Percentiles rank a stretch among this genome's conserved stretches.
phyloP scores from a whole-genome alignment of 345 rosid species.

The Odontarrhena argentea region DNA sequence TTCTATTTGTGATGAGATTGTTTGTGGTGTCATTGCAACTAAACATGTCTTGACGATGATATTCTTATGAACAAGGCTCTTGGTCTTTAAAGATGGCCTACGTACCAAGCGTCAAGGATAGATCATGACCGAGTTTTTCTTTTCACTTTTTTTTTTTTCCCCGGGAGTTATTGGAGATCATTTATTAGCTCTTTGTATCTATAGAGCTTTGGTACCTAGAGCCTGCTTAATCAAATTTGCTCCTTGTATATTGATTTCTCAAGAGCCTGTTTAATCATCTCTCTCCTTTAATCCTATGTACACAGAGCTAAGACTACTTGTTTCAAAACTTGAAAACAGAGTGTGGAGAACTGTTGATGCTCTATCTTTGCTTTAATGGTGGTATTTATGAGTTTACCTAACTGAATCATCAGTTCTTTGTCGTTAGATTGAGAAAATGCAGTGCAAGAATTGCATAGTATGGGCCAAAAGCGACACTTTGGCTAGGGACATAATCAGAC shows the following conservation, averaged over 20 bases:
- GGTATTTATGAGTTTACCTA: neutral
- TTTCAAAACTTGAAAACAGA: neutral
- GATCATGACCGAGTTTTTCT: too few species aligned
- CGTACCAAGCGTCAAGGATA: too few species aligned
- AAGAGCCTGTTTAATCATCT: neutral
- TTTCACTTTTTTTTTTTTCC: too few species aligned
- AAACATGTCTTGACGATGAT: too few species aligned
- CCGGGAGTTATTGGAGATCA: neutral
- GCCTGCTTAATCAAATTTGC: neutral
- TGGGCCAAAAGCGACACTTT: conserved; percentile 94
- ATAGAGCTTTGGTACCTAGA: neutral
- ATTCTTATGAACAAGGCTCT: too few species aligned
- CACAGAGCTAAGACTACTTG: neutral
- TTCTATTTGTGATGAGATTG: too few species aligned
- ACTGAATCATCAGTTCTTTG: conserved; percentile 7
- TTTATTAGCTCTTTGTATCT: neutral
- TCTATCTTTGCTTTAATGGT: neutral
- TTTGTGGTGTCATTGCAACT: too few species aligned
- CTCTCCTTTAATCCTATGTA: conserved; percentile 7
- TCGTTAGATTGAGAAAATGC: conserved; percentile 60
- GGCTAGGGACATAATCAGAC: conserved; percentile 69
- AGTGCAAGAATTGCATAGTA: conserved; percentile 72
- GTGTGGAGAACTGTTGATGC: neutral
- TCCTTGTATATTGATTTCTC: neutral
- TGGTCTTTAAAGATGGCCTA: too few species aligned